Conservation (phyloP, 2,329 filamentous ascomycete species). For the Cercospora zeae-maydis region DNA sequence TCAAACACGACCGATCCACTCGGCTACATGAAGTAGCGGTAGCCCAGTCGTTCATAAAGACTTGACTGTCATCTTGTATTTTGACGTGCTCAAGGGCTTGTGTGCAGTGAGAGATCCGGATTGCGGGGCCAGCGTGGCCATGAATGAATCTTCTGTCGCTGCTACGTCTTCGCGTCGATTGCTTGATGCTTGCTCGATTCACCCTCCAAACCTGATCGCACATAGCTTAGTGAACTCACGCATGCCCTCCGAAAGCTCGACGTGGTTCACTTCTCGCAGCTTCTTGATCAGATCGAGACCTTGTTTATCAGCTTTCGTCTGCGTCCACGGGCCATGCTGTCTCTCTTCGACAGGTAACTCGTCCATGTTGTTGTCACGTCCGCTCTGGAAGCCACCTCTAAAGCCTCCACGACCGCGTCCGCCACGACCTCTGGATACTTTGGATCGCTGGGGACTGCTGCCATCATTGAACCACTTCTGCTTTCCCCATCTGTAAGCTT, state of each 20-base stretch:
- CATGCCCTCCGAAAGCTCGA: slow-evolving; percentile 40
- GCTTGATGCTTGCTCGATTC: neutral
- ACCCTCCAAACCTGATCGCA: slow-evolving; percentile 39
- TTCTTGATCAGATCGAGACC: slow-evolving; percentile 30
- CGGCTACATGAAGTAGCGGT: too few species aligned
- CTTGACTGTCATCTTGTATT: too few species aligned
- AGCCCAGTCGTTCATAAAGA: too few species aligned
- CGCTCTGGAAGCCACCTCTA: neutral
- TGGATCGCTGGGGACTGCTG: slow-evolving; percentile 14
- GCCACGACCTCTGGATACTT: slow-evolving; percentile 20
- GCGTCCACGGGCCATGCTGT: slow-evolving; percentile 37
- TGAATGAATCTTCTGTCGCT: neutral
- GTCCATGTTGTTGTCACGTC: neutral
- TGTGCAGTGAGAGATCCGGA: too few species aligned
- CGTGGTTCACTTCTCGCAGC: slow-evolving; percentile 32
- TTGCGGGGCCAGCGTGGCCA: too few species aligned
- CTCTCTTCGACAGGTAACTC: slow-evolving; percentile 20
- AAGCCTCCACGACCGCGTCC: slow-evolving; percentile 13
- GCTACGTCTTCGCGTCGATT: neutral
- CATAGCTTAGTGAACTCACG: slow-evolving; percentile 45
- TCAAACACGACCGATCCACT: too few species aligned
- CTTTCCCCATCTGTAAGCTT: slow-evolving; percentile 28
- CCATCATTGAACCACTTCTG: slow-evolving; percentile 24
- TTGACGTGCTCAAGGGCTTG: too few species aligned
- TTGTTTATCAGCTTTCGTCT: slow-evolving; percentile 38